phyloP scores from a whole-genome alignment of 805 yeast genomes.

The Pichia exigua region DNA sequence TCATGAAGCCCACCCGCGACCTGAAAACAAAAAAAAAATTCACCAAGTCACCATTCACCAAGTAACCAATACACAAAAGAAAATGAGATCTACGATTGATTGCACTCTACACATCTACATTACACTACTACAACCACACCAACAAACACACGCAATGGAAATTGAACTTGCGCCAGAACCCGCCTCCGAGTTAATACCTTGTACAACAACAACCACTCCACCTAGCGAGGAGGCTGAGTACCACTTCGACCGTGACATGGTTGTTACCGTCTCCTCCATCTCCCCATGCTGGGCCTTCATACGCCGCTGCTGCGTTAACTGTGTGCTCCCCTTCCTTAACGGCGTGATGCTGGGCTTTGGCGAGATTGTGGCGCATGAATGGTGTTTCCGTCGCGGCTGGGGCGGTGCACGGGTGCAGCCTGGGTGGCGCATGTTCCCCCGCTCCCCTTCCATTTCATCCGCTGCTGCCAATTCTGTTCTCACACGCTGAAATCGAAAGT shows the following conservation, averaged over 20 bases:
- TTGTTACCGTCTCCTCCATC: not conserved
- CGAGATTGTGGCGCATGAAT: slow-evolving; percentile 87
- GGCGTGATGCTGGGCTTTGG: slow-evolving; percentile 97
- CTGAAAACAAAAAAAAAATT: not conserved
- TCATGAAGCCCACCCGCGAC: not conserved
- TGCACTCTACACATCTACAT: too few species aligned
- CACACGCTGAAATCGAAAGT: not conserved
- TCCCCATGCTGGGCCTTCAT: slow-evolving; percentile 15
- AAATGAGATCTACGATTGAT: not conserved
- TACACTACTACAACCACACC: too few species aligned
- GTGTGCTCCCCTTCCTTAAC: slow-evolving; percentile 79
- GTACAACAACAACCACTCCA: not conserved
- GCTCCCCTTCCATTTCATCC: too few species aligned
- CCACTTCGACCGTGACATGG: too few species aligned
- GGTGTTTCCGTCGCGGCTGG: slow-evolving; percentile 78
- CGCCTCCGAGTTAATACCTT: too few species aligned
- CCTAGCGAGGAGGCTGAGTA: not conserved
- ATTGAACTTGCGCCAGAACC: not conserved
- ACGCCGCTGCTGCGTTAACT: slow-evolving; percentile 59
- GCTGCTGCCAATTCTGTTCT: not conserved
- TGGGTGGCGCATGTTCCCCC: not conserved
- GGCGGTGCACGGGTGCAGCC: slow-evolving; percentile 53
- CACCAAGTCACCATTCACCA: too few species aligned
- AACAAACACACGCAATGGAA: not conserved
- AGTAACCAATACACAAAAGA: too few species aligned